A percentile compares a stretch with the other conserved stretches of the same genome.
Conservation (phyloP, 495 filamentous ascomycete species). For the Podospora pseudopauciseta region DNA sequence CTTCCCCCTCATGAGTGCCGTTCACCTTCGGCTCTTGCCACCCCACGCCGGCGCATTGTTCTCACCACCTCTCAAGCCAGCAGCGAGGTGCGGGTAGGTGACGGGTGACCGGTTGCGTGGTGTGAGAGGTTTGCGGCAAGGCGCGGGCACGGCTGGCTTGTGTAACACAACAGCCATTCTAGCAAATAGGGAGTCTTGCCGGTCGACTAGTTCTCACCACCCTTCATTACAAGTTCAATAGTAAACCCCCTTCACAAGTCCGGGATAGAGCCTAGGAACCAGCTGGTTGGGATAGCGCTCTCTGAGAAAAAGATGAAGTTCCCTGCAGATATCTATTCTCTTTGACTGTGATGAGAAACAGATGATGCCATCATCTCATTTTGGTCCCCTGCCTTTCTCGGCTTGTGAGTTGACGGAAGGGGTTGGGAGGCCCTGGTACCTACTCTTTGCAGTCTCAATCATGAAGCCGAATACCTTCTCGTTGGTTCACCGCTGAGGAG, state of each 20-base stretch:
- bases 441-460: too few relatives aligned
- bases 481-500: not conserved
- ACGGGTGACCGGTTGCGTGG: slow-evolving; percentile 1
- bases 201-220: slow-evolving; percentile 5
- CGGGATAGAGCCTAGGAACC: not conserved
- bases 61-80: not conserved
- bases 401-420: too few relatives aligned
- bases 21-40: not conserved
- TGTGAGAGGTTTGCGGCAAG: not conserved
- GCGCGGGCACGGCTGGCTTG: not conserved
- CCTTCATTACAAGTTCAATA: not conserved
- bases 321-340: not conserved
- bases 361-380: not conserved
- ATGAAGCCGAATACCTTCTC: not conserved
- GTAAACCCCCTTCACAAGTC: not conserved
- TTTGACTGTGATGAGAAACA: not conserved
- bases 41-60: slow-evolving; percentile 1
- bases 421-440: not conserved
- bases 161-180: not conserved
- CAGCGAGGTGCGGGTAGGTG: not conserved
- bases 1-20: not conserved
- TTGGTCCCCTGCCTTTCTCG: not conserved
- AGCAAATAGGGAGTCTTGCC: not conserved
- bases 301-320: not conserved
- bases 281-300: not conserved